Percentiles rank a stretch among this genome's conserved stretches.
Evolutionary conservation across 345 rosid genomes (phyloP).

Genomic region (Salix viminalis): DNA sequence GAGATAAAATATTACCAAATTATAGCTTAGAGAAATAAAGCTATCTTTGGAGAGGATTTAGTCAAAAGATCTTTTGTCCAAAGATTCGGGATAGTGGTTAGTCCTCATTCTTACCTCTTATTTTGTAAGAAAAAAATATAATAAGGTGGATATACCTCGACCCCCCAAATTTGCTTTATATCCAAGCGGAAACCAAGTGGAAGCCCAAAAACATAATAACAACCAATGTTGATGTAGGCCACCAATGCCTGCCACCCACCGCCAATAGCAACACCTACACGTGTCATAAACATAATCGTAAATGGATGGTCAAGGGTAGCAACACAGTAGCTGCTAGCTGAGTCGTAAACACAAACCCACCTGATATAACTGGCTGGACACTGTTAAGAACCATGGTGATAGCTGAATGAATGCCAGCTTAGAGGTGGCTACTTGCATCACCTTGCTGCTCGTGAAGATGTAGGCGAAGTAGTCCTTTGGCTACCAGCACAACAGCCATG

Average conservation of each 20-base stretch:
- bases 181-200: slow-evolving; percentile 76
- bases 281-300: not conserved
- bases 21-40: too few species aligned
- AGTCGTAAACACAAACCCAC: slow-evolving; percentile 37
- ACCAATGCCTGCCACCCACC: slow-evolving; percentile 88
- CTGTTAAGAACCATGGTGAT: too few species aligned
- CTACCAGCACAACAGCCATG: slow-evolving; percentile 50
- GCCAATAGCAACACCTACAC: slow-evolving; percentile 74
- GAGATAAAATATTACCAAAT: too few species aligned
- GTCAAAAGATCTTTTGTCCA: too few species aligned
- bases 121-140: too few species aligned
- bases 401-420: slow-evolving; percentile 59
- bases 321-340: too few species aligned
- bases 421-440: slow-evolving; percentile 47
- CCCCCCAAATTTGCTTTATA: slow-evolving; percentile 55
- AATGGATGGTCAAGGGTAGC: not conserved
- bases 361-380: slow-evolving; percentile 84
- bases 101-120: too few species aligned
- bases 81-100: too few species aligned
- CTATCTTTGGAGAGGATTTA: too few species aligned
- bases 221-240: slow-evolving; percentile 72
- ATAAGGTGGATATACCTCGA: too few species aligned
- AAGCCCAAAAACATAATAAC: slow-evolving; percentile 68
- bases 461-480: slow-evolving; percentile 51
- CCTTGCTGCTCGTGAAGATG: slow-evolving; percentile 61